Evolutionary conservation across 2,329 filamentous ascomycete species (phyloP), one percentile per base, ranked within the genome.

Genomic region (Claviceps sp.): DNA sequence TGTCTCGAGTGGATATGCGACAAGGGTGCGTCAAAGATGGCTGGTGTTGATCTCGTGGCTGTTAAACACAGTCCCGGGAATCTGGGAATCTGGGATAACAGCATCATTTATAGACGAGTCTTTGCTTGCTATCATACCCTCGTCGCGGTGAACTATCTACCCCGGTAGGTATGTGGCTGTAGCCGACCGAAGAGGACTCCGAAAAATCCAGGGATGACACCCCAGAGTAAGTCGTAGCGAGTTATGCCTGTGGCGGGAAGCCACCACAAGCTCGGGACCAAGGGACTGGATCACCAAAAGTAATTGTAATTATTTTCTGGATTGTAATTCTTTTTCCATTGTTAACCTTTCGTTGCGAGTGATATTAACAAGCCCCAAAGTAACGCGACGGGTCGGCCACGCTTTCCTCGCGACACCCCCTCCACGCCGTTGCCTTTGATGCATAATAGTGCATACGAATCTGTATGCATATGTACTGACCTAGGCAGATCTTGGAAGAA

Each of bases 61-160:
- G 14, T 47, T 34, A 22, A 20, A 38, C 47, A 5, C 20, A 2
- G 24, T 44, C 30, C 18, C 38, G 38, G 45, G 38, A 44, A 44
- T 48, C 50, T 44, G 50, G 44, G 42, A 43, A 3, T 40, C 14
- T 40, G 40, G n/a, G 20, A 42, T 45, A 43, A 52, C 45, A 11
- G 37, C 24, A 37, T 52, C 24, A 45, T 52, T 52, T 52, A 52
- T 52, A 52, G 44, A 51, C n/a, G 43, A 47, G 20, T 30, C n/a
- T 20, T 13, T 20, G 18, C 22, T 11, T 18, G 6, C 14, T n/a
- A 43, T 22, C 9, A 43, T 43, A 18, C 41, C 11, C 20, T 43
- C 26, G 18, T 20, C 18, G 18, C 20, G 14, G 18, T 43, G 41
- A 43, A 43, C 42, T 24, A 22, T 24, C 41, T 22, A 20, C 9